A percentile compares a stretch with the other conserved stretches of the same genome.
Conservation (phyloP, 176 grass and related monocot genomes). For the Canna indica region DNA sequence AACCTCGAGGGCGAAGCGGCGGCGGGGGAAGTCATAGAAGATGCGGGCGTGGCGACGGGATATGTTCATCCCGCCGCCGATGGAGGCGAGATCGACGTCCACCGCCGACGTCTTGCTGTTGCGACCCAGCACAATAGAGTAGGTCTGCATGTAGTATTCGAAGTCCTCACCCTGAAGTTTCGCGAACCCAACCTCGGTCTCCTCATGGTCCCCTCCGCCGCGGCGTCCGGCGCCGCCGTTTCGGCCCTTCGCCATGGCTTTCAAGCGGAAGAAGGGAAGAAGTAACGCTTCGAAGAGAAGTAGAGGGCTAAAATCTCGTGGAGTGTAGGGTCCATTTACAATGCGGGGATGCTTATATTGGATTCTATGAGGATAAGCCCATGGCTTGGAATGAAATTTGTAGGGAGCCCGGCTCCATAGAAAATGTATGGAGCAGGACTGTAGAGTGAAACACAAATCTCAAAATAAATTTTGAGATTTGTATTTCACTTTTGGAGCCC, state of each 20-base stretch:
- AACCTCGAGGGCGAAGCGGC: slow-evolving; percentile 77
- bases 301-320: no score
- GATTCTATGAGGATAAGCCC: no score
- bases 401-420: no score
- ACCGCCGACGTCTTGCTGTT: slow-evolving; percentile 79
- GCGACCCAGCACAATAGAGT: slow-evolving; percentile 88
- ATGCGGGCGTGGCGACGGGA: slow-evolving; percentile 82
- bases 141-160: slow-evolving; percentile 95
- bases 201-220: neutral
- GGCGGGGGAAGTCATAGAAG: slow-evolving; percentile 84
- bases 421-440: no score
- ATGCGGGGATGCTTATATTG: no score
- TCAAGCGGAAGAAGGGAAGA: no score
- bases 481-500: no score
- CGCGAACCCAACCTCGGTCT: slow-evolving; percentile 54
- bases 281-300: no score
- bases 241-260: slow-evolving; percentile 8
- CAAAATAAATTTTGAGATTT: no score
- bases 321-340: no score
- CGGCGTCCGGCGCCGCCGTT: neutral
- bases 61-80: slow-evolving; percentile 83
- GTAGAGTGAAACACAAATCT: no score
- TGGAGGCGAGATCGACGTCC: slow-evolving; percentile 75
- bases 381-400: no score
- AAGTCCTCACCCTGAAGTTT: slow-evolving; percentile 97